Evolutionary conservation across 208 protist species (phyloP).

Genomic region (Leishmania major): DNA sequence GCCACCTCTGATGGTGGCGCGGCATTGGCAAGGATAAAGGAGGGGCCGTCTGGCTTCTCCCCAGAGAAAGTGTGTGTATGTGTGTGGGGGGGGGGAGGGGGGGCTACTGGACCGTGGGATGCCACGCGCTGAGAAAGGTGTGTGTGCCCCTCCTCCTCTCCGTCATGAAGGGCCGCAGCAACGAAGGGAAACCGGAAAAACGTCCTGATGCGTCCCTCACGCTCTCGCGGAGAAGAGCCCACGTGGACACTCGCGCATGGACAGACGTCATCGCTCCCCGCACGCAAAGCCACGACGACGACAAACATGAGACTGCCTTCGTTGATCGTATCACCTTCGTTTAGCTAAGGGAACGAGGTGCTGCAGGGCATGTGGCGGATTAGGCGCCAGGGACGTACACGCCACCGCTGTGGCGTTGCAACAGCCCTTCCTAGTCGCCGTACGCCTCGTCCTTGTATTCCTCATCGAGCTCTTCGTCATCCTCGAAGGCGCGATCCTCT

Average conservation of each 20-base stretch:
- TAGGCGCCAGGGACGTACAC: background rate
- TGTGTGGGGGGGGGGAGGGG: too few species aligned
- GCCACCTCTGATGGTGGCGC: background rate
- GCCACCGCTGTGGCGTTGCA: background rate
- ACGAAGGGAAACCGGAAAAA: background rate
- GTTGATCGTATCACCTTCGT: background rate
- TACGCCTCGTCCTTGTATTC: constrained; percentile 18
- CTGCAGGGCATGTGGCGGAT: background rate
- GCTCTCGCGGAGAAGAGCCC: background rate
- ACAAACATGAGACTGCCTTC: background rate
- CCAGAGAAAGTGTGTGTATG: background rate
- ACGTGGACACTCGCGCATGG: background rate
- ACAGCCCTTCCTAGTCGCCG: constrained; percentile 31
- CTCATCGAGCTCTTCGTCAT: constrained; percentile 11
- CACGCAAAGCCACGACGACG: background rate
- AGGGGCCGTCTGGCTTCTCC: background rate
- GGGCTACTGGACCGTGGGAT: too few species aligned
- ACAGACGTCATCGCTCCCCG: background rate
- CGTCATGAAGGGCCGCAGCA: background rate
- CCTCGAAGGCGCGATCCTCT: constrained; percentile 9
- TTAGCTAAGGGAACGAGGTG: background rate
- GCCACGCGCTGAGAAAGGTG: background rate
- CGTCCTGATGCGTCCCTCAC: background rate
- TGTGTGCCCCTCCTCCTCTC: too few species aligned
- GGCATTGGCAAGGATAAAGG: background rate